Conservation (phyloP, 495 filamentous ascomycete species). For the Amphirosellinia nigrospora region DNA sequence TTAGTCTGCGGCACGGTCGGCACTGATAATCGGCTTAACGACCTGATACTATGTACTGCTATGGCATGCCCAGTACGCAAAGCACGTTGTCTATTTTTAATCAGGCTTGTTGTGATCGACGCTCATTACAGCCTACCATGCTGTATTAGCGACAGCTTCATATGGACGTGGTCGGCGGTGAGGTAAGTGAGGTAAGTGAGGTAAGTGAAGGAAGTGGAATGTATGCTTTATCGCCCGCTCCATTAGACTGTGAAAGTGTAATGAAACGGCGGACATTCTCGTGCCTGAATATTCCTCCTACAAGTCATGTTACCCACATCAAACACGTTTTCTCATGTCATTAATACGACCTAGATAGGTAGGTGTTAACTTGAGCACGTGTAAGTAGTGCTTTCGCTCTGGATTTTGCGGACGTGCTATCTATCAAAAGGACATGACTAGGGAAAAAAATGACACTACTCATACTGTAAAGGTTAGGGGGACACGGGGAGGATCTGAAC, state of each 20-base stretch:
- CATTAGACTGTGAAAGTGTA: neutral
- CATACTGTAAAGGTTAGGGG: neutral
- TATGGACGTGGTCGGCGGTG: neutral
- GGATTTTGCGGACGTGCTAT: neutral
- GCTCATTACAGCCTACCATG: neutral
- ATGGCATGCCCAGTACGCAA: neutral
- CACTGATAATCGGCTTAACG: neutral
- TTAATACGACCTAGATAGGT: constrained; percentile 1
- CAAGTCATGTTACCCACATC: neutral
- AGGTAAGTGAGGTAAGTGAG: neutral
- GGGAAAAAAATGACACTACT: neutral
- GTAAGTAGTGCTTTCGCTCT: constrained; percentile 17
- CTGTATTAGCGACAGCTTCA: constrained; percentile 1
- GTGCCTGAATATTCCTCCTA: neutral
- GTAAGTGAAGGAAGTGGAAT: neutral
- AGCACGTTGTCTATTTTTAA: constrained; percentile 15
- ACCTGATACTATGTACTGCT: neutral
- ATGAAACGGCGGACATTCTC: neutral
- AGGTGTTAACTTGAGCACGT: constrained; percentile 6
- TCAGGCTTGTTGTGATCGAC: constrained; percentile 21
- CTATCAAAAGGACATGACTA: neutral
- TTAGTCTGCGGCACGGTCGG: constrained; percentile 18
- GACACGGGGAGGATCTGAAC: constrained; percentile 1
- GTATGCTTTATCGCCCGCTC: neutral
- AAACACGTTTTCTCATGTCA: constrained; percentile 10